Conservation (phyloP, 2,329 filamentous ascomycete genomes). For the Botryotinia calthae region DNA sequence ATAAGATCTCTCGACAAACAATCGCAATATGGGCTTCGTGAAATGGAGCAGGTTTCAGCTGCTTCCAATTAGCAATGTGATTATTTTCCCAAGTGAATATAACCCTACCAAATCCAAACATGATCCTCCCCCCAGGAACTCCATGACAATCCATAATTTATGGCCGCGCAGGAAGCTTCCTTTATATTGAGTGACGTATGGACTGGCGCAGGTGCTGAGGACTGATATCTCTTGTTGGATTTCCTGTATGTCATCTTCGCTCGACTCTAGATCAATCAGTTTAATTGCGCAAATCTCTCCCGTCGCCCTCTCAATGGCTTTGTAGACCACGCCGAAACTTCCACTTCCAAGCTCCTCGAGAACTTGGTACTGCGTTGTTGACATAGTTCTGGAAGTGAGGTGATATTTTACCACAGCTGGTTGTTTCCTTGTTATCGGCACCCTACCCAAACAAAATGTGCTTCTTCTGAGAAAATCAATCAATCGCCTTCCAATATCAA, state of each 20-base stretch:
- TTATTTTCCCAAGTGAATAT: not conserved
- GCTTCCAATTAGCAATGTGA: slow-evolving; percentile 26
- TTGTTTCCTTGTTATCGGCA: not conserved
- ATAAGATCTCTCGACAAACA: slow-evolving; percentile 85
- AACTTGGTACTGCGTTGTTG: slow-evolving; percentile 84
- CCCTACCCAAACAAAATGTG: not conserved
- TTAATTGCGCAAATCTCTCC: slow-evolving; percentile 96
- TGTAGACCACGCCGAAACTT: slow-evolving; percentile 96
- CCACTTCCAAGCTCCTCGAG: slow-evolving; percentile 87
- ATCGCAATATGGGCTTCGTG: slow-evolving; percentile 89
- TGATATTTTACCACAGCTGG: not conserved
- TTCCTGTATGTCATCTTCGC: slow-evolving; percentile 96
- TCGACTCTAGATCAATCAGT: slow-evolving; percentile 98
- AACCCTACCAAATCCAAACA: slow-evolving; percentile 82
- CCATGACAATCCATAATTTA: slow-evolving; percentile 99
- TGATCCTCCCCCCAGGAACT: slow-evolving; percentile 91
- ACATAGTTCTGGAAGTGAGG: slow-evolving; percentile 1
- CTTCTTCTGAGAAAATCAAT: not conserved
- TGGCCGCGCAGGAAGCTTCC: slow-evolving; percentile 93
- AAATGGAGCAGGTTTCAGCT: slow-evolving; percentile 89
- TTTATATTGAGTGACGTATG: slow-evolving; percentile 94
- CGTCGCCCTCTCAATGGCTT: slow-evolving; percentile 86
- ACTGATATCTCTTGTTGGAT: slow-evolving; percentile 97
- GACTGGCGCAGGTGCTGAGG: slow-evolving; percentile 89
- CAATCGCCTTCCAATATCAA: not conserved